Conservation (phyloP, 306 rosid species). For the Vicia sativa region DNA sequence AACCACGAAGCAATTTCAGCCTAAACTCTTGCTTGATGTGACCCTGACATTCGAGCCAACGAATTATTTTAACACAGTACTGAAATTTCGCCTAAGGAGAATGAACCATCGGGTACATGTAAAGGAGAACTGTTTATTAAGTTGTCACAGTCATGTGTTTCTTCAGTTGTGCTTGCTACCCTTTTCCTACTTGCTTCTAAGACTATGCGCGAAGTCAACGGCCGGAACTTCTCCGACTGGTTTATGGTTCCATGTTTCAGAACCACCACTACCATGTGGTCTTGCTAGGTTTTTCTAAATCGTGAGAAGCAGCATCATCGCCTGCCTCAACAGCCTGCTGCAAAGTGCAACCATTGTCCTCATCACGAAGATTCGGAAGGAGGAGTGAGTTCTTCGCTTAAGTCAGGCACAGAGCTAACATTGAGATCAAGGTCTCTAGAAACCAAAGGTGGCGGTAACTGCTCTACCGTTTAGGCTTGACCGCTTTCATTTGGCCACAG, state of each 20-base stretch:
- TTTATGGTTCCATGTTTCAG: conserved; percentile 83
- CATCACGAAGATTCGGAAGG: conserved; percentile 95
- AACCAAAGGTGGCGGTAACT: conserved; percentile 51
- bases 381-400: conserved; percentile 93
- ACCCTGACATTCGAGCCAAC: conserved; percentile 97
- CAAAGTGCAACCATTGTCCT: conserved; percentile 88
- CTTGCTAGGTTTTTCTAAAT: conserved; percentile 70
- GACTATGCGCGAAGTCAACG: conserved; percentile 75
- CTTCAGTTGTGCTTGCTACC: conserved; percentile 63
- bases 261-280: conserved; percentile 93
- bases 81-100: conserved; percentile 89
- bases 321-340: conserved; percentile 89
- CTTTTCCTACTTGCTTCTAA: conserved; percentile 74
- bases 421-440: conserved; percentile 87
- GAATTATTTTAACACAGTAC: conserved; percentile 94
- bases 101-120: conserved; percentile 57
- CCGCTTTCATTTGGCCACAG: conserved; percentile 58
- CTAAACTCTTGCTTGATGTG: conserved; percentile 90
- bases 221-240: conserved; percentile 74
- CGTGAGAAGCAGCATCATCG: conserved; percentile 93
- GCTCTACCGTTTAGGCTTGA: conserved; percentile 64
- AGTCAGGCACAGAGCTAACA: conserved; percentile 86
- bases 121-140: conserved; percentile 86
- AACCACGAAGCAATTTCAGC: conserved; percentile 95
- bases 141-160: conserved; percentile 91